phyloP scores from a whole-genome alignment of 352 stramenopile species.

The Phytophthora pseudosyringae region DNA sequence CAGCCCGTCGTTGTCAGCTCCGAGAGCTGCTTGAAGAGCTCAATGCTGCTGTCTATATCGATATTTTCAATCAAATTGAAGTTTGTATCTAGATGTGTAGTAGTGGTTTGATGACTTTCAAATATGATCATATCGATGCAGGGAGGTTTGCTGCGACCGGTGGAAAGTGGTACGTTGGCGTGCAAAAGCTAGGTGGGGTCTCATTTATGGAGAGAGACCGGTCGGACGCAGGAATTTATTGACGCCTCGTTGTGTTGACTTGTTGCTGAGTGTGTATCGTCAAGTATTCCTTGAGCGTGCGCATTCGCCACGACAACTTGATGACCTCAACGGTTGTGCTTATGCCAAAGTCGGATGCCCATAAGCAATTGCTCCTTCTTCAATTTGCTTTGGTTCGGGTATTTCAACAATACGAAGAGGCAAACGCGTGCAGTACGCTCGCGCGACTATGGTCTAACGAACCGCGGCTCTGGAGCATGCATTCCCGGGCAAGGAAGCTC shows the following conservation, averaged over 20 bases:
- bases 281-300: no score
- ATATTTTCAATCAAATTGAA: slow-evolving; percentile 2
- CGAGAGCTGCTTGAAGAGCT: slow-evolving; percentile 11
- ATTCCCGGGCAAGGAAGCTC: no score
- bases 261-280: no score
- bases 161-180: slow-evolving; percentile 31
- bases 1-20: slow-evolving; percentile 25
- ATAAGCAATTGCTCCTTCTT: no score
- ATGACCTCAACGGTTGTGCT: no score
- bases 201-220: slow-evolving; percentile 35
- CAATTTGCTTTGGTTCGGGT: no score
- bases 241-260: slow-evolving; percentile 17
- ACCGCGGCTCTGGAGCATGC: no score
- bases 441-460: no score
- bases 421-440: no score
- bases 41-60: not conserved
- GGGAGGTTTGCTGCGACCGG: not conserved
- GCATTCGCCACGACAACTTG: no score
- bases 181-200: slow-evolving; percentile 8
- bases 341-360: no score
- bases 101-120: not conserved
- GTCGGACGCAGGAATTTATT: slow-evolving; percentile 15
- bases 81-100: not conserved
- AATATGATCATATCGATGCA: not conserved
- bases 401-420: no score